These are phyloP conservation scores for Dictyostelium intermedium DNA, from an alignment of 78 protist genomes.

Conservation along the genomic window DNA sequence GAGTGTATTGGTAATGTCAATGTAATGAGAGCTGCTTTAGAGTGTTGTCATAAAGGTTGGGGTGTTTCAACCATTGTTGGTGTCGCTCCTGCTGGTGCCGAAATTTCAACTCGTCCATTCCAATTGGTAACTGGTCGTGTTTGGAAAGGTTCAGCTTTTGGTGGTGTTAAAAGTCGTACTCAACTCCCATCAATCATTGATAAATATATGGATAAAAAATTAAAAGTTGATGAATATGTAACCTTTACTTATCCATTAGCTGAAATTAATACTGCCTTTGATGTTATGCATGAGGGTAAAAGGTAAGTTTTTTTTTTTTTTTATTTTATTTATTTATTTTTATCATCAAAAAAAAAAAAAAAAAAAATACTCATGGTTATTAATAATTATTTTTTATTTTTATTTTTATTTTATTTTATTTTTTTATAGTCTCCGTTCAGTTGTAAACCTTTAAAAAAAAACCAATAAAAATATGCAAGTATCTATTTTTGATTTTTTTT, in stretches of 20 bases:
- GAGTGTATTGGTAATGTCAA: slow-evolving; percentile 94
- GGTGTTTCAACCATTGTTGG: slow-evolving; percentile 87
- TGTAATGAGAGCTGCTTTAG: slow-evolving; percentile 92
- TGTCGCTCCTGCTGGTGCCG: slow-evolving; percentile 94
- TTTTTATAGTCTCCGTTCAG: slow-evolving; percentile 24
- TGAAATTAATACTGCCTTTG: slow-evolving; percentile 83
- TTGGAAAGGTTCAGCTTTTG: slow-evolving; percentile 86
- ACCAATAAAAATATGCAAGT: background rate
- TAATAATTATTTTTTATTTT: too few species aligned
- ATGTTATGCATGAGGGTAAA: slow-evolving; percentile 82
- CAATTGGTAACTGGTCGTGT: slow-evolving; percentile 95
- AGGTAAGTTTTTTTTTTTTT: slow-evolving; percentile 7
- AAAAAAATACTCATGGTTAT: background rate
- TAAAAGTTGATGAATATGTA: slow-evolving; percentile 88
- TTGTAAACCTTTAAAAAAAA: slow-evolving; percentile 20
- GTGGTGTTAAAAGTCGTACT: slow-evolving; percentile 84
- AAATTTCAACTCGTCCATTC: slow-evolving; percentile 95
- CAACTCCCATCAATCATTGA: slow-evolving; percentile 86
- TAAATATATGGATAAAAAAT: slow-evolving; percentile 67
- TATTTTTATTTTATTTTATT: background rate
- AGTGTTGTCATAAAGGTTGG: slow-evolving; percentile 94
- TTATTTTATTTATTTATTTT: background rate
- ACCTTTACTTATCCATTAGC: slow-evolving; percentile 56
- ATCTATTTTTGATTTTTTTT: background rate
- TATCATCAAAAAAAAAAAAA: background rate